These are phyloP conservation scores for Ganoderma leucocontextum DNA, from an alignment of 1,284 basidiomycete species.

Conservation along the genomic window DNA sequence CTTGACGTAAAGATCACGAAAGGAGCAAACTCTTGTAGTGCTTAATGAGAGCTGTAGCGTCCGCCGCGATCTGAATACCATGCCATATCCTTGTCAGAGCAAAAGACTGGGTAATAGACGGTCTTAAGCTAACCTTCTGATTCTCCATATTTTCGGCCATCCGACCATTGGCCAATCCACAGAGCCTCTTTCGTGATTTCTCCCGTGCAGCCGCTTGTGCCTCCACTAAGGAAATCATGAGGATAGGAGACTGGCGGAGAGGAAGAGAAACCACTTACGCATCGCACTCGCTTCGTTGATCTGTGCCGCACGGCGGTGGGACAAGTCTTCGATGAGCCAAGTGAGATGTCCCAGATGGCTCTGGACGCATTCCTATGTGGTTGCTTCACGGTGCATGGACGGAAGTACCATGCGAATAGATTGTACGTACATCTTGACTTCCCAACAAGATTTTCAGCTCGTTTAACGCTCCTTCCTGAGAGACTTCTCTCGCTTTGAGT, in stretches of 20 bases:
- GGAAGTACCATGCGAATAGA: no score
- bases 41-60: conserved; percentile 53
- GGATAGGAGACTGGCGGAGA: background rate
- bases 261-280: conserved; percentile 39
- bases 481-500: conserved; percentile 38
- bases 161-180: conserved; percentile 45
- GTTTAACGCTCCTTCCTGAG: conserved; percentile 33
- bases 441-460: conserved; percentile 36
- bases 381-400: no score
- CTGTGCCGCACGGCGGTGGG: conserved; percentile 43
- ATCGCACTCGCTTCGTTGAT: conserved; percentile 48
- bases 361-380: conserved; percentile 45
- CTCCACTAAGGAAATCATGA: conserved; percentile 42
- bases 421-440: conserved; percentile 37
- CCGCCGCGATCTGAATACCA: conserved; percentile 47
- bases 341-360: conserved; percentile 42
- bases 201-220: conserved; percentile 44
- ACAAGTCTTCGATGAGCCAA: conserved; percentile 47
- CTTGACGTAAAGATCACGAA: conserved; percentile 27
- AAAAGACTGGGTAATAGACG: background rate
- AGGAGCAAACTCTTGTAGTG: conserved; percentile 53
- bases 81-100: conserved; percentile 10
- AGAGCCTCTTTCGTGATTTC: conserved; percentile 47
- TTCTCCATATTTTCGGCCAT: conserved; percentile 52
- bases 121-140: conserved; percentile 45